A percentile compares a stretch with the other conserved stretches of the same genome.
phyloP scores from a whole-genome alignment of 129 eudicot species.

The Pulicaria dysenterica region DNA sequence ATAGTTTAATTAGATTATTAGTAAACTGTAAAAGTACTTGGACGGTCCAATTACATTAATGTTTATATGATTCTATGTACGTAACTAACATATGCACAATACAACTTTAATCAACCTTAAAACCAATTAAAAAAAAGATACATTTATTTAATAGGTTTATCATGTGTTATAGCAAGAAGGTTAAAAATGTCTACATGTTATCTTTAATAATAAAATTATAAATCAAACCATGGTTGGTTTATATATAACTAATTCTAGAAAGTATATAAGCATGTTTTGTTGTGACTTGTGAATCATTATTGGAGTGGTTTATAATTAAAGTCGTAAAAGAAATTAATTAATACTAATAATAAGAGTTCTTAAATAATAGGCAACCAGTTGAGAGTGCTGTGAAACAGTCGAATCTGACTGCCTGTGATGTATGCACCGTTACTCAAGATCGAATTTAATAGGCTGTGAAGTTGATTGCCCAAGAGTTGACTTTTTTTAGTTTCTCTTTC shows the following conservation, averaged over 20 bases:
- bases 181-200: no score
- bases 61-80: no score
- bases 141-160: no score
- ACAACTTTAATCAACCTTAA: no score
- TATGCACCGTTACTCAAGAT: constrained; percentile 20
- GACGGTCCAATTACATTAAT: no score
- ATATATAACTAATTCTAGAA: not conserved
- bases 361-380: not conserved
- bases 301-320: constrained; percentile 20
- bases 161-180: no score
- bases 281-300: constrained; percentile 15
- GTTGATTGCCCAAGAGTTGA: constrained; percentile 38
- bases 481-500: constrained; percentile 10
- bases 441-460: constrained; percentile 26
- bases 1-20: no score
- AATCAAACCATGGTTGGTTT: not conserved
- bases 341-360: not conserved
- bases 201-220: not conserved
- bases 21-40: no score
- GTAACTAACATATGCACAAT: no score
- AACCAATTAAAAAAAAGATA: no score
- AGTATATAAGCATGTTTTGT: constrained; percentile 22
- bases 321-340: constrained; percentile 12
- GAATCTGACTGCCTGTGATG: constrained; percentile 29
- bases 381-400: constrained; percentile 25